Evolutionary conservation across 306 rosid genomes (phyloP).

Genomic region (Mimosa bimucronata): DNA sequence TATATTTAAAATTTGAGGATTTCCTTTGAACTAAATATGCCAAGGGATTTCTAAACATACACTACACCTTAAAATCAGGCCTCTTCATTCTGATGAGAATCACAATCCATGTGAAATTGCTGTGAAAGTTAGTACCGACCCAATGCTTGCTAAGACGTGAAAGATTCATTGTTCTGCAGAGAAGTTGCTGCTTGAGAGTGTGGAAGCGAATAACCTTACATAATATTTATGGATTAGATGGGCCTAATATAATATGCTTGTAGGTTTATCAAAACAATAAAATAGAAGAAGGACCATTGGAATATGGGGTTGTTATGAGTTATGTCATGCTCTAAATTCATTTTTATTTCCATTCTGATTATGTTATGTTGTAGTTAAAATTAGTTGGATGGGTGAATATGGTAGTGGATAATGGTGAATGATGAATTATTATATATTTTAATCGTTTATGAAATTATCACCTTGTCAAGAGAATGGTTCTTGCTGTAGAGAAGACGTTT

Average conservation of each 20-base stretch:
- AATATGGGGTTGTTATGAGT: background rate
- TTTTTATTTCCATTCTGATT: slow-evolving; percentile 12
- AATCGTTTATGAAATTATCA: background rate
- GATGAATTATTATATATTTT: background rate
- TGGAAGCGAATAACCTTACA: background rate
- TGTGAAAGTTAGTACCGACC: background rate
- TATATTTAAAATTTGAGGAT: background rate
- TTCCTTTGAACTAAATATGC: background rate
- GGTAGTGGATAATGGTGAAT: background rate
- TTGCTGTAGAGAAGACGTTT: background rate
- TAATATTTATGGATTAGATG: background rate
- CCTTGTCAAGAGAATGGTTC: background rate
- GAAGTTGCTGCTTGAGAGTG: background rate
- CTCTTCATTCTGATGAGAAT: background rate
- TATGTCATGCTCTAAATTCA: slow-evolving; percentile 1
- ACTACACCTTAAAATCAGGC: background rate
- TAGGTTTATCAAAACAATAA: background rate
- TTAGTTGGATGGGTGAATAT: slow-evolving; percentile 3
- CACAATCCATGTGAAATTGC: background rate
- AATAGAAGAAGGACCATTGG: slow-evolving; percentile 27
- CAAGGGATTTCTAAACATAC: background rate
- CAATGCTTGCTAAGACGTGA: background rate
- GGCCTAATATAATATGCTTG: background rate
- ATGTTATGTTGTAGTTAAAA: background rate
- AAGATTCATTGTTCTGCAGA: background rate